phyloP scores from a whole-genome alignment of 345 rosid species.

The Garcia nutans region DNA sequence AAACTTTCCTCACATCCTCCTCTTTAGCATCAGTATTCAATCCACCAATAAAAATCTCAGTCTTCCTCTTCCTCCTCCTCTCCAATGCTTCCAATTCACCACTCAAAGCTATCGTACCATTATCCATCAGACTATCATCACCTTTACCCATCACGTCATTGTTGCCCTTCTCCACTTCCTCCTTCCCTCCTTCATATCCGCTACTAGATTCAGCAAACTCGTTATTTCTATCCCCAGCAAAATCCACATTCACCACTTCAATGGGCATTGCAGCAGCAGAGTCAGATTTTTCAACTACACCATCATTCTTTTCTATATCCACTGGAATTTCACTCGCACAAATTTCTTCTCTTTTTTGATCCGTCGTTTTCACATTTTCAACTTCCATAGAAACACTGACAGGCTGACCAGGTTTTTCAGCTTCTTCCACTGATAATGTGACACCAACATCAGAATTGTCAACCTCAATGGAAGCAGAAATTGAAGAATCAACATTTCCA shows the following conservation, averaged over 20 bases:
- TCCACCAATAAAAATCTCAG: slow-evolving; percentile 37
- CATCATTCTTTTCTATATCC: slow-evolving; percentile 4
- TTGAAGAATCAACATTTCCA: no score
- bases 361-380: background rate
- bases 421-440: background rate
- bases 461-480: background rate
- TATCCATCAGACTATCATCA: background rate
- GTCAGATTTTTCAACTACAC: background rate
- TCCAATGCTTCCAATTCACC: slow-evolving; percentile 35
- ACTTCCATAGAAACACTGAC: slow-evolving; percentile 12
- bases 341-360: background rate
- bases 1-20: slow-evolving; percentile 31
- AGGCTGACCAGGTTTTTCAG: background rate
- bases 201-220: background rate
- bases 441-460: background rate
- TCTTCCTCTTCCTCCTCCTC: slow-evolving; percentile 27
- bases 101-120: slow-evolving; percentile 20
- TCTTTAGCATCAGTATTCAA: slow-evolving; percentile 24
- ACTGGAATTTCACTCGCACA: slow-evolving; percentile 2
- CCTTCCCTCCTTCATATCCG: slow-evolving; percentile 5
- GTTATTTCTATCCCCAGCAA: slow-evolving; percentile 4
- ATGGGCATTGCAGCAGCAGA: background rate
- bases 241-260: background rate
- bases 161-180: background rate
- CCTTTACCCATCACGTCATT: slow-evolving; percentile 1